phyloP scores from a whole-genome alignment of 2,329 filamentous ascomycete species.

The Juglanconis sp. region DNA sequence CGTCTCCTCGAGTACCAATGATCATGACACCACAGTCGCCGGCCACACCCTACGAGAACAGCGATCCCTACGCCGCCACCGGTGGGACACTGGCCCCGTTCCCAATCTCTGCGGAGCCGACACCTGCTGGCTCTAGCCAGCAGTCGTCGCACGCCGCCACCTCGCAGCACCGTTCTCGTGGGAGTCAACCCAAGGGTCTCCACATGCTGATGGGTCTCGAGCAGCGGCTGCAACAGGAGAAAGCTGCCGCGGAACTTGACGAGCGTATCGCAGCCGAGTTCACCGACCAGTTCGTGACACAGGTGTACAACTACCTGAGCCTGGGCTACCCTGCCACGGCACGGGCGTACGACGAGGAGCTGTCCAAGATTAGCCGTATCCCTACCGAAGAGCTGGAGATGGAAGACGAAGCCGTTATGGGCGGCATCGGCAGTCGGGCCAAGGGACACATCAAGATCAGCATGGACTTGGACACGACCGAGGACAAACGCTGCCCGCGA shows the following conservation, averaged over 20 bases:
- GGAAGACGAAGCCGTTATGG: conserved; percentile 62
- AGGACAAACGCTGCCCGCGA: conserved; percentile 58
- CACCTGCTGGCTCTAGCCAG: conserved; percentile 2
- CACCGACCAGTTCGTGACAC: conserved; percentile 80
- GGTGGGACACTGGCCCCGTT: conserved; percentile 31
- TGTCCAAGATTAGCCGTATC: conserved; percentile 76
- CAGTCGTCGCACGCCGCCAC: not conserved
- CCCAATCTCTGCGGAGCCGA: conserved; percentile 40
- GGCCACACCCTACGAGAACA: conserved; percentile 30
- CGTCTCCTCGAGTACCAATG: conserved; percentile 42
- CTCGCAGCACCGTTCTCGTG: conserved; percentile 15
- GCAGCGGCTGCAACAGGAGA: conserved; percentile 48
- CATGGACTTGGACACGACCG: conserved; percentile 43
- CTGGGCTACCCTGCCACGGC: conserved; percentile 87
- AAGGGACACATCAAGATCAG: conserved; percentile 75
- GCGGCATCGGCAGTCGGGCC: conserved; percentile 38
- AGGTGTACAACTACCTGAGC: conserved; percentile 96
- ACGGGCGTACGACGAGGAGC: conserved; percentile 77
- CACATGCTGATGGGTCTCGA: conserved; percentile 51
- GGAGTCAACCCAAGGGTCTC: conserved; percentile 37
- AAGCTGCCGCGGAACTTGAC: conserved; percentile 46
- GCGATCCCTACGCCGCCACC: conserved; percentile 41
- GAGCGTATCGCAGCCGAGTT: conserved; percentile 65
- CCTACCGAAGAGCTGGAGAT: conserved; percentile 64
- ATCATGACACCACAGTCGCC: conserved; percentile 47